These are phyloP conservation scores for Zhuliangozyma blackwelliae DNA, from an alignment of 1,139 yeast genomes.

Conservation along the genomic window DNA sequence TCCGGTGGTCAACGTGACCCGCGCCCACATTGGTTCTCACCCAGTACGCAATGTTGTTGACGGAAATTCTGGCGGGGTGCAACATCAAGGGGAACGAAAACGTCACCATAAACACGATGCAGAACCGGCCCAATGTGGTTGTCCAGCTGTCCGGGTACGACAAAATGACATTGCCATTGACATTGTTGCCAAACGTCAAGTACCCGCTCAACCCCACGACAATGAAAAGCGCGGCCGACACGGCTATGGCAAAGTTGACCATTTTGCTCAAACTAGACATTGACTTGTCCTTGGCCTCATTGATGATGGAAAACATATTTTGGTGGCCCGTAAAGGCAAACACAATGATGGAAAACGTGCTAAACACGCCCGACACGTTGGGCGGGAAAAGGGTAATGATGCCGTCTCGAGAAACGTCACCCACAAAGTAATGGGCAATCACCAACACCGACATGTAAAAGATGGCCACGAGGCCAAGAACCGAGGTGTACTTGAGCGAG, in stretches of 20 bases:
- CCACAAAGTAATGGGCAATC: constrained; percentile 28
- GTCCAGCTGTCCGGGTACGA: constrained; percentile 50
- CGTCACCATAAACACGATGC: constrained; percentile 77
- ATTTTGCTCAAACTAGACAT: constrained; percentile 49
- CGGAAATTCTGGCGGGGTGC: constrained; percentile 86
- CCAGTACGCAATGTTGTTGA: constrained; percentile 70
- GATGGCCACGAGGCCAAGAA: constrained; percentile 39
- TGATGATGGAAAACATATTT: constrained; percentile 47
- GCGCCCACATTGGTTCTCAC: constrained; percentile 11
- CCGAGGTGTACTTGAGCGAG: constrained; percentile 41
- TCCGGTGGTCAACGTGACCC: constrained; percentile 1
- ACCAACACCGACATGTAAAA: constrained; percentile 37
- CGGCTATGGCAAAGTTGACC: constrained; percentile 47
- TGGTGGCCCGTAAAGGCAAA: constrained; percentile 50
- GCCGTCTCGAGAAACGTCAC: constrained; percentile 52
- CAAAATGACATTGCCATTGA: constrained; percentile 75
- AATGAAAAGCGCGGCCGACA: constrained; percentile 31
- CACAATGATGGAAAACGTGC: constrained; percentile 50
- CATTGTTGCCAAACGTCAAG: constrained; percentile 40
- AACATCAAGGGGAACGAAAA: constrained; percentile 89
- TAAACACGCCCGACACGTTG: constrained; percentile 55
- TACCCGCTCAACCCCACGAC: constrained; percentile 42
- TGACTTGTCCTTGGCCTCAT: constrained; percentile 53
- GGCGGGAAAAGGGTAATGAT: constrained; percentile 55
- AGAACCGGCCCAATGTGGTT: constrained; percentile 64